Evolutionary conservation across 139 green algal genomes (phyloP).

Genomic region (Picochlorum sp.): DNA sequence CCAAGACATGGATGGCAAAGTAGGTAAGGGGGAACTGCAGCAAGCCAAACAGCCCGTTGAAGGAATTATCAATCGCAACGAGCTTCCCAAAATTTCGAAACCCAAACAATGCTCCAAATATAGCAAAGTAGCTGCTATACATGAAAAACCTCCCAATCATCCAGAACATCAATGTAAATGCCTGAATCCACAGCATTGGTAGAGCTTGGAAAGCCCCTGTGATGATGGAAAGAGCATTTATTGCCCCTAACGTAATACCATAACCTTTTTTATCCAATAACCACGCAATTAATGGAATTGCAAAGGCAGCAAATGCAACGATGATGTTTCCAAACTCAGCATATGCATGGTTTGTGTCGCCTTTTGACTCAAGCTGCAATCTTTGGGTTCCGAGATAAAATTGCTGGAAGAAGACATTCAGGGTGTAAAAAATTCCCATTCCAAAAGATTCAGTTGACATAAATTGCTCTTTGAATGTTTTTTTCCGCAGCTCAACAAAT

Average conservation of each 20-base stretch:
- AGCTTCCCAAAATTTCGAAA: slow-evolving; percentile 50
- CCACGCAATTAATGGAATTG: slow-evolving; percentile 47
- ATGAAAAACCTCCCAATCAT: slow-evolving; percentile 44
- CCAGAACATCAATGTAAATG: slow-evolving; percentile 43
- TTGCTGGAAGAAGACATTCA: slow-evolving; percentile 52
- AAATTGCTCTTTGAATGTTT: slow-evolving; percentile 44
- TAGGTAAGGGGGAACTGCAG: slow-evolving; percentile 38
- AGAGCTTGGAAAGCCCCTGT: slow-evolving; percentile 37
- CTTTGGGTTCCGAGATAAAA: slow-evolving; percentile 45
- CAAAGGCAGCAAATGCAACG: slow-evolving; percentile 41
- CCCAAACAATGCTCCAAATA: slow-evolving; percentile 52
- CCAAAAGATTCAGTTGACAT: slow-evolving; percentile 39
- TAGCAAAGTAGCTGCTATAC: slow-evolving; percentile 54
- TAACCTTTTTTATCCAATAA: slow-evolving; percentile 57
- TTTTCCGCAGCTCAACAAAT: slow-evolving; percentile 56
- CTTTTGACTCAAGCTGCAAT: slow-evolving; percentile 47
- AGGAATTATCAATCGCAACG: slow-evolving; percentile 52
- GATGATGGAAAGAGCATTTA: slow-evolving; percentile 38
- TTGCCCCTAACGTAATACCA: slow-evolving; percentile 42
- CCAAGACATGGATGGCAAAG: slow-evolving; percentile 28
- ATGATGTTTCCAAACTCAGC: slow-evolving; percentile 50
- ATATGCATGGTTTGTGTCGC: slow-evolving; percentile 21
- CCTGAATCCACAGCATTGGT: slow-evolving; percentile 33
- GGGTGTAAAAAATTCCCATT: slow-evolving; percentile 55
- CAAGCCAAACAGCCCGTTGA: slow-evolving; percentile 46